Base-by-base conservation (phyloP, 345 rosid species). In the Erysimum cheiranthoides region DNA sequence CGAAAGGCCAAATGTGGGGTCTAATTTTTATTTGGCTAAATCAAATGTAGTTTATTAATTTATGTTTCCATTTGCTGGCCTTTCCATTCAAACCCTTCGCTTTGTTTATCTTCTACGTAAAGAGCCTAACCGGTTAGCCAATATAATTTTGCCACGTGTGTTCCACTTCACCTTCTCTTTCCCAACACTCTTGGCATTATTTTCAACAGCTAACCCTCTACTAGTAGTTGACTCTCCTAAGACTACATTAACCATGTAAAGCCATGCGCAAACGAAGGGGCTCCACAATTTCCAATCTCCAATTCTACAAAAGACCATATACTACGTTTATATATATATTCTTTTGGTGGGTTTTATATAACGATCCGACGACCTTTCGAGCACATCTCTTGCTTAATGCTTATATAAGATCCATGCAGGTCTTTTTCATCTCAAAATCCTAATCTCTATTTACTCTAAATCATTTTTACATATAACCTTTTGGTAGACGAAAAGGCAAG, bases 61-160 rank as follows among this genome's bases (percentile, higher is more conserved):
- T 16, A 65, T 49, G 32, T 35, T 35, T 67, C 32, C 52, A 67
- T 25, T 52, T 52, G 49, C 36, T 40, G 28, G 21, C 18, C 67
- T 70, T 58, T 34, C 60, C 5, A 27, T 51, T 70, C 73, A 53
- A 70, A 52, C 17, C 52, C 49, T 34, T 62, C 14, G 61, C 54
- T 40, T 64, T 66, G 42, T 42, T 74, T 75, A 16, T 18, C 60
- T 27, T 75, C 40, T 58, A 75, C 73, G 78, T 49, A 39, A 75
- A 75, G 78, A 58, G 34, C 51, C 12, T 46, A 58, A 3, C 75
- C 60, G 31, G 42, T 14, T 54, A 49, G 5, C 75, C 70, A 76
- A 43, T 69, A 27, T 1, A 4, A 21, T 1, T 21, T 0, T 0
- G 32, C 39, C 75, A 69, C 75, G 39, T 62, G 70, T 76, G 17